phyloP scores from a whole-genome alignment of 164 flowering plant genomes.

The Sextonia rubra region DNA sequence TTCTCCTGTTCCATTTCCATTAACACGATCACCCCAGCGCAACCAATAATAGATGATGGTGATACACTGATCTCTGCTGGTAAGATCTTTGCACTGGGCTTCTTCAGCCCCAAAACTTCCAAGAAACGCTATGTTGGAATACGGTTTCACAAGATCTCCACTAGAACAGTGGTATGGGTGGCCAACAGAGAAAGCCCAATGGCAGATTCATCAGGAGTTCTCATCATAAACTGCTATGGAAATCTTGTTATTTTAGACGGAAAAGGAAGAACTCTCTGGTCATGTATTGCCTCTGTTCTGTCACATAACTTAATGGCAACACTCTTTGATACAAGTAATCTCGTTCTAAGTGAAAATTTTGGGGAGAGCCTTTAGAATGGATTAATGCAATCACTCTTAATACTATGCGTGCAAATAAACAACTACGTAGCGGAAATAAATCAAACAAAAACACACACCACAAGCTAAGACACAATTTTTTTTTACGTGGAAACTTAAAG shows the following conservation, averaged over 20 bases:
- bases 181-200: conserved; percentile 9
- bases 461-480: no score
- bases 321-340: conserved; percentile 3
- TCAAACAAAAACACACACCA: no score
- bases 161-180: conserved; percentile 6
- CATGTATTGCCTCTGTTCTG: not conserved
- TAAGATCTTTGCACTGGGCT: not conserved
- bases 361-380: no score
- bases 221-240: not conserved
- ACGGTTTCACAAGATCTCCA: not conserved
- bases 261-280: not conserved
- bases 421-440: no score
- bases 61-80: not conserved
- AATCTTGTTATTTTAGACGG: not conserved
- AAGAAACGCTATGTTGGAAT: conserved; percentile 2
- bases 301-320: not conserved
- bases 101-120: conserved; percentile 6
- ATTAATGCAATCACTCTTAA: no score
- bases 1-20: not conserved
- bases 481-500: no score
- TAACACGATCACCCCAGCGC: not conserved
- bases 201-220: not conserved
- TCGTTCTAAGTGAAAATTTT: conserved; percentile 1
- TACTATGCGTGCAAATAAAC: no score
- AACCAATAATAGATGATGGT: not conserved